phyloP scores from a whole-genome alignment of 1,139 yeast species.

The Hyphopichia pseudoburtonii region DNA sequence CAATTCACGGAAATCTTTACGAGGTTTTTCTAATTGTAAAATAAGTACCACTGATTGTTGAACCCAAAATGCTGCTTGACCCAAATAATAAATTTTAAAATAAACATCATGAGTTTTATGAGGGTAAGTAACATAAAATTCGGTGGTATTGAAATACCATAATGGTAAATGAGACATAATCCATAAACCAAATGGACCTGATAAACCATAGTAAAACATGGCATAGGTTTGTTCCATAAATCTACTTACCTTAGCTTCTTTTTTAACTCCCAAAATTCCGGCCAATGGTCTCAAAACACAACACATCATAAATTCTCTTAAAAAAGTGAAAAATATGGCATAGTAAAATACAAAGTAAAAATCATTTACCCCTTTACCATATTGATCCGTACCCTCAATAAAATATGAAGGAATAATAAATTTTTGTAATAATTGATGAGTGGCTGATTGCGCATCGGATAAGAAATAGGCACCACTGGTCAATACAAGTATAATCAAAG shows the following conservation, averaged over 20 bases:
- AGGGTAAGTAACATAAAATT: conserved; percentile 80
- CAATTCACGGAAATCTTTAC: conserved; percentile 89
- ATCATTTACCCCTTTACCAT: conserved; percentile 88
- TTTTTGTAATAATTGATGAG: conserved; percentile 59
- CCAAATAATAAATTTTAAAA: conserved; percentile 79
- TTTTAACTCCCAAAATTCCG: conserved; percentile 47
- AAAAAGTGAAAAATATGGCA: conserved; percentile 84
- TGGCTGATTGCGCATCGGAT: conserved; percentile 51
- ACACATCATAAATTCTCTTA: conserved; percentile 91
- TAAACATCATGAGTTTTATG: conserved; percentile 71
- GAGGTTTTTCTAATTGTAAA: conserved; percentile 87
- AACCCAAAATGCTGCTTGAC: conserved; percentile 97
- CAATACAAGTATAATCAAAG: conserved; percentile 48
- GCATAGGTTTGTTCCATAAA: conserved; percentile 94
- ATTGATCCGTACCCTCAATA: conserved; percentile 55
- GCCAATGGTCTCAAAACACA: conserved; percentile 75
- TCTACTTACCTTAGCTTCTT: conserved; percentile 64
- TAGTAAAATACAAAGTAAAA: conserved; percentile 75
- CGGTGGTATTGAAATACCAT: conserved; percentile 85
- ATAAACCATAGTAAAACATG: conserved; percentile 72
- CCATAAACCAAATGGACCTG: conserved; percentile 87
- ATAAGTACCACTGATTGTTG: conserved; percentile 86
- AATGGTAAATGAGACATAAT: conserved; percentile 82
- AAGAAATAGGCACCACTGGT: conserved; percentile 43
- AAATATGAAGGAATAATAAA: conserved; percentile 72